Conservation (phyloP, 2,329 filamentous ascomycete species). For the Penicillium brevicompactum region DNA sequence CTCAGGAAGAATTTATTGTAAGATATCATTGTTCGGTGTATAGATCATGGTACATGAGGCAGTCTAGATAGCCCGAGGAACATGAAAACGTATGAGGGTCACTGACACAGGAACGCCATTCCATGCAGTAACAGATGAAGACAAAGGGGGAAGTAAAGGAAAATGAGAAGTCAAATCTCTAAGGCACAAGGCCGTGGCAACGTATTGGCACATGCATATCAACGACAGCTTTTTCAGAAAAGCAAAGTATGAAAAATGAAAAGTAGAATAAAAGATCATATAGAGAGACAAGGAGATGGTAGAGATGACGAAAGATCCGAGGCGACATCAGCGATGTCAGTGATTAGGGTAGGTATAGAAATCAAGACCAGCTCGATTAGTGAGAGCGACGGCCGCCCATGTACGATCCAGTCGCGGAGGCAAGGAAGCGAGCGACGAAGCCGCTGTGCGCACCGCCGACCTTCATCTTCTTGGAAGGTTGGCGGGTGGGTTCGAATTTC, state of each 20-base stretch:
- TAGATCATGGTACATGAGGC: background rate
- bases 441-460: slow-evolving; percentile 35
- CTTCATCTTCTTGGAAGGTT: slow-evolving; percentile 47
- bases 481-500: slow-evolving; percentile 35
- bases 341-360: background rate
- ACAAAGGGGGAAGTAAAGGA: background rate
- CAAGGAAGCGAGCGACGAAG: slow-evolving; percentile 47
- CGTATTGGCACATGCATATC: slow-evolving; percentile 23
- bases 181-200: background rate
- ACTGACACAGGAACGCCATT: background rate
- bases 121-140: slow-evolving; percentile 22
- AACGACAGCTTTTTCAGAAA: slow-evolving; percentile 21
- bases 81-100: background rate
- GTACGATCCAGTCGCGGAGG: slow-evolving; percentile 45
- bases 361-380: slow-evolving; percentile 27
- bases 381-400: slow-evolving; percentile 41
- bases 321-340: slow-evolving; percentile 7
- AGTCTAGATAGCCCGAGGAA: background rate
- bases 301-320: background rate
- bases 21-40: background rate
- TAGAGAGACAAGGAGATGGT: background rate
- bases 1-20: background rate
- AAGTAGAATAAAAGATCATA: slow-evolving; percentile 9
- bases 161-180: background rate
- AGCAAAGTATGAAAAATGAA: slow-evolving; percentile 9